A percentile compares a stretch with the other conserved stretches of the same genome.
These are phyloP conservation scores for Fulvia fulva DNA, from an alignment of 2,329 filamentous ascomycete species.

Conservation along the genomic window DNA sequence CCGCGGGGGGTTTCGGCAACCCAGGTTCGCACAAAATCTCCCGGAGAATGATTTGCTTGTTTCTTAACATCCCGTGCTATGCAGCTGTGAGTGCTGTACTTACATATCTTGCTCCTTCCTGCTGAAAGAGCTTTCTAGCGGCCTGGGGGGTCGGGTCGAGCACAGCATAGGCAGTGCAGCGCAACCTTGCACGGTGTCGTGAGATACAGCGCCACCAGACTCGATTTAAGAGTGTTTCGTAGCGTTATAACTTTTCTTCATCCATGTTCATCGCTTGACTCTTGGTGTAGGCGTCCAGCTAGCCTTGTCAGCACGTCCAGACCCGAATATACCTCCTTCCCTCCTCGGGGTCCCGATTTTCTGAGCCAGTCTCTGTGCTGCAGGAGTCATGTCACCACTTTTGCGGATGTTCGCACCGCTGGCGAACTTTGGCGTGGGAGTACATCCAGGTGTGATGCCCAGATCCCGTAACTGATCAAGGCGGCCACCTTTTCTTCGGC, in stretches of 20 bases:
- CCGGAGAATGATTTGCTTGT: not conserved
- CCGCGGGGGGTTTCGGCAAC: not conserved
- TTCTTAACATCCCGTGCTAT: not conserved
- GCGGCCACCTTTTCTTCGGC: conserved; percentile 61
- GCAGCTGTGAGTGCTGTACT: not conserved
- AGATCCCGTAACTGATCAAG: conserved; percentile 29
- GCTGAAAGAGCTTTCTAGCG: not conserved
- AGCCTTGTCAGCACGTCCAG: conserved; percentile 3
- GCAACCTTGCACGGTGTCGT: too few relatives aligned
- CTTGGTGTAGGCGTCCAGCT: conserved; percentile 22
- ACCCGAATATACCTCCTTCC: conserved; percentile 17
- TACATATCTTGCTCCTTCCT: not conserved
- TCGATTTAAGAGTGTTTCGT: not conserved
- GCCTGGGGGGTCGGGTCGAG: not conserved
- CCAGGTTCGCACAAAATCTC: not conserved
- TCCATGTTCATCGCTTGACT: conserved; percentile 14
- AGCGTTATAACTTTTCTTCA: not conserved
- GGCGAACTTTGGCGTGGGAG: conserved; percentile 66
- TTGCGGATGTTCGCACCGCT: conserved; percentile 48
- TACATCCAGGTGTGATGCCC: conserved; percentile 46
- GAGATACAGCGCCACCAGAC: too few relatives aligned
- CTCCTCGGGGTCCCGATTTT: conserved; percentile 50
- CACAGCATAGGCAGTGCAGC: not conserved
- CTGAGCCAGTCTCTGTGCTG: conserved; percentile 65
- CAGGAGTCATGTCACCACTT: conserved; percentile 61